phyloP scores from a whole-genome alignment of 306 rosid genomes.

The Elaeagnus macrophylla region DNA sequence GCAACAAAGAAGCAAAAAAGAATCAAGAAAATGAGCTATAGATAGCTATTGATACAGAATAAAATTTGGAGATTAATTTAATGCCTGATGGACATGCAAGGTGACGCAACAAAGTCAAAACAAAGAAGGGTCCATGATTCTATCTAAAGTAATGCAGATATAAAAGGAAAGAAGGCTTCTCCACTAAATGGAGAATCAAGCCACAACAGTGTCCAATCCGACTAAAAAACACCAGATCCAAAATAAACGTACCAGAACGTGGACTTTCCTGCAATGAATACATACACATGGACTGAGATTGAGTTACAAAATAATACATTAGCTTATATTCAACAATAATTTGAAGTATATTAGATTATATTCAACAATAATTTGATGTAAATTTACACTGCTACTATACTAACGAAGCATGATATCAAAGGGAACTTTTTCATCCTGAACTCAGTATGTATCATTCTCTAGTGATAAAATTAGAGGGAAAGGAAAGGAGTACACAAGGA shows the following conservation, averaged over 20 bases:
- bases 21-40: conserved; percentile 14
- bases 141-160: conserved; percentile 35
- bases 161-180: conserved; percentile 39
- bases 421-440: no score
- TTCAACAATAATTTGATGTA: no score
- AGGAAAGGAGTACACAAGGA: no score
- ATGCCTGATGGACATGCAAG: conserved; percentile 35
- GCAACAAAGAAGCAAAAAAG: conserved; percentile 28
- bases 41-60: conserved; percentile 19
- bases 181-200: conserved; percentile 49
- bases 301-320: no score
- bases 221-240: conserved; percentile 50
- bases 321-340: no score
- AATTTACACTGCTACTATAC: no score
- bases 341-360: no score
- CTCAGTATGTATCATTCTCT: no score
- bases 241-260: conserved; percentile 46
- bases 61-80: conserved; percentile 24
- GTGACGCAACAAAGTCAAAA: conserved; percentile 28
- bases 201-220: conserved; percentile 44
- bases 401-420: no score
- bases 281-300: conserved; percentile 38
- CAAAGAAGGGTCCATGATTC: conserved; percentile 23
- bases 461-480: no score
- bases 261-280: conserved; percentile 67